Evolutionary conservation across 768 basidiomycete species (phyloP).

Genomic region (Agrocybe praecox): DNA sequence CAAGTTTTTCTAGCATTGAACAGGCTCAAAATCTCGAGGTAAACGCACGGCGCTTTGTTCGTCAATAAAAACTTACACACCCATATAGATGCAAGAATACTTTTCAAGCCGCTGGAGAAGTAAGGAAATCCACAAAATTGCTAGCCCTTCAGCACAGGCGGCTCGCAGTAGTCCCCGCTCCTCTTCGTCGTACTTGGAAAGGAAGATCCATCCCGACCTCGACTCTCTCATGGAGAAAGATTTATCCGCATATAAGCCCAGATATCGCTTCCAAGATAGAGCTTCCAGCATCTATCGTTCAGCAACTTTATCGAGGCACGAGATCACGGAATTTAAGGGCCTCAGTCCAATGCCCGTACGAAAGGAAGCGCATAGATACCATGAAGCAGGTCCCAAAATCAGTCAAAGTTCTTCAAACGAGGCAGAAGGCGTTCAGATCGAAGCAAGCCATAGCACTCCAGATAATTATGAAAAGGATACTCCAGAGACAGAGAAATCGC

Average conservation of each 20-base stretch:
- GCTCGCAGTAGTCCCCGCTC: not conserved
- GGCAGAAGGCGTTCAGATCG: constrained; percentile 3
- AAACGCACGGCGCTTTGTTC: too few species aligned
- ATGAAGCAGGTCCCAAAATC: constrained; percentile 5
- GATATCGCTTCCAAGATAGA: not conserved
- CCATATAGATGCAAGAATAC: not conserved
- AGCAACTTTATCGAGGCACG: constrained; percentile 2
- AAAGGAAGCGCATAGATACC: constrained; percentile 6
- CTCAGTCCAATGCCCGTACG: constrained; percentile 15
- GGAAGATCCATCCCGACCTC: constrained; percentile 41
- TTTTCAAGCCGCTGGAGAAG: not conserved
- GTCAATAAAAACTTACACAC: too few species aligned
- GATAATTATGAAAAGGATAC: constrained; percentile 6
- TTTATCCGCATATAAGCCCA: constrained; percentile 5
- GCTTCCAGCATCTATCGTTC: not conserved
- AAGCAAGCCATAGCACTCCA: constrained; percentile 1
- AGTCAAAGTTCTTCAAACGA: not conserved
- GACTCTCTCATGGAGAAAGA: constrained; percentile 29
- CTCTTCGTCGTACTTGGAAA: constrained; percentile 16
- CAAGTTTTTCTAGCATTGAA: too few species aligned
- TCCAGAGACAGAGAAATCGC: not conserved
- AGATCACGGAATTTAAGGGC: constrained; percentile 15
- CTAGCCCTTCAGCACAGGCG: not conserved
- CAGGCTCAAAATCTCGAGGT: too few species aligned
- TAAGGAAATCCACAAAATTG: not conserved